Evolutionary conservation across 2,329 filamentous ascomycete species (phyloP), one percentile per base, ranked within the genome.

Genomic region (Metarhizium album): DNA sequence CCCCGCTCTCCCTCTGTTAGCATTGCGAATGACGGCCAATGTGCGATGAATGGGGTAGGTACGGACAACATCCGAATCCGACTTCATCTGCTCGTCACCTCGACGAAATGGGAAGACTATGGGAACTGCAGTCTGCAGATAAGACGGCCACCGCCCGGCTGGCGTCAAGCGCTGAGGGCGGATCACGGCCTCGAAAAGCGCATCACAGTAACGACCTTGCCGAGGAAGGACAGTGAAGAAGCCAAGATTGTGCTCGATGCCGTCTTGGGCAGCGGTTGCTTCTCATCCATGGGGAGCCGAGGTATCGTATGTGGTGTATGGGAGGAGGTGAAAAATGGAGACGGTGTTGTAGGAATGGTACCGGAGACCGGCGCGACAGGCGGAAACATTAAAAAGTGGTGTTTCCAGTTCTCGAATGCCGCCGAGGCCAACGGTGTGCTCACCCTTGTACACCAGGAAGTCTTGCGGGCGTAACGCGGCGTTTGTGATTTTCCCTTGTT

Each of bases 241-340:
- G 79, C 80, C 22, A 74, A 83, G 54, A 75, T 84, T 1, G 67
- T 95, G 35, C 75, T 96, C 1, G 91, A 97, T 65, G 88, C 87
- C 1, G 90, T 90, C 46, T 73, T 96, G 2, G 86, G 86, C 11
- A 89, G 90, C 63, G 86, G 82, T 51, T 90, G 87, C 62, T 94
- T 95, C 68, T 86, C 90, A 57, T 75, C 87, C 18, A 81, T 95
- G 53, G 90, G 88, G 4, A 81, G 86, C 57, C 86, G 87, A 33
- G 90, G 90, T 45, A 91, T 96, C 60, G 87, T 93, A 1, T 83
- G 95, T 51, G 90, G 86, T 57, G 85, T 96, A 35, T 93, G 89
- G 82, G 86, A 93, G 64, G 83, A 88, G 56, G 71, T 84, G 58
- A 82, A 82, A 46, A 79, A 83, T 55, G 79, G 79, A 55, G 74